These are phyloP conservation scores for Alternaria angustiovoidea DNA, from an alignment of 2,329 filamentous ascomycete species.

Conservation along the genomic window DNA sequence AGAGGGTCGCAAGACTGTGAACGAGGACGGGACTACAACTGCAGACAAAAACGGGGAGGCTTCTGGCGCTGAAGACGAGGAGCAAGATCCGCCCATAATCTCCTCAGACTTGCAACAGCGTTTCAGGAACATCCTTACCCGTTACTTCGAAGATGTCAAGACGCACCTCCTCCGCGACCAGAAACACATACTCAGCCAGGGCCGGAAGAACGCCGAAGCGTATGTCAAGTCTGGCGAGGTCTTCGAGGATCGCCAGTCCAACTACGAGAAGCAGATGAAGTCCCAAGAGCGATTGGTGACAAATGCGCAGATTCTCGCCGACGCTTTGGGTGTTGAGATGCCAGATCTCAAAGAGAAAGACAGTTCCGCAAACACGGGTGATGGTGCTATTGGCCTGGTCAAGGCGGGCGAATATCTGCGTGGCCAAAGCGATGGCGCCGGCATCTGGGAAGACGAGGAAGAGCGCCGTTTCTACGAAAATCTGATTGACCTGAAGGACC, in stretches of 20 bases:
- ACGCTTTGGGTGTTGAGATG: conserved; percentile 90
- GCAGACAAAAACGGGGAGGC: conserved; percentile 62
- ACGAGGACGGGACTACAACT: conserved; percentile 77
- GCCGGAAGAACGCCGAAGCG: conserved; percentile 93
- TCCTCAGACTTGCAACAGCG: conserved; percentile 80
- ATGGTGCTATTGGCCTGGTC: conserved; percentile 87
- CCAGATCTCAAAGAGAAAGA: conserved; percentile 89
- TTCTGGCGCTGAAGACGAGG: conserved; percentile 61
- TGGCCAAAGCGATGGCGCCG: conserved; percentile 86
- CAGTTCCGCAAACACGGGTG: conserved; percentile 68
- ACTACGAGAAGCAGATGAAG: conserved; percentile 93
- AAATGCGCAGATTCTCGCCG: conserved; percentile 90
- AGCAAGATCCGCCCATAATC: conserved; percentile 76
- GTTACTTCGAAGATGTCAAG: conserved; percentile 94
- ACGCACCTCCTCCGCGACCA: conserved; percentile 89
- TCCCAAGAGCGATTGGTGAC: conserved; percentile 87
- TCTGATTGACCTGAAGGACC: conserved; percentile 90
- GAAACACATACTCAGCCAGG: conserved; percentile 84
- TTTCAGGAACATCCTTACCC: conserved; percentile 83
- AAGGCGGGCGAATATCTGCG: conserved; percentile 94
- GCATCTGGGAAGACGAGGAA: conserved; percentile 99
- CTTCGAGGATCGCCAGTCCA: conserved; percentile 95
- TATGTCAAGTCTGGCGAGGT: conserved; percentile 99
- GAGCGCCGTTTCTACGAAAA: conserved; percentile 99
- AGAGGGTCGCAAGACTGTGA: conserved; percentile 83